phyloP scores from a whole-genome alignment of 192 early-diverging fungal species.

The Podila horticola region DNA sequence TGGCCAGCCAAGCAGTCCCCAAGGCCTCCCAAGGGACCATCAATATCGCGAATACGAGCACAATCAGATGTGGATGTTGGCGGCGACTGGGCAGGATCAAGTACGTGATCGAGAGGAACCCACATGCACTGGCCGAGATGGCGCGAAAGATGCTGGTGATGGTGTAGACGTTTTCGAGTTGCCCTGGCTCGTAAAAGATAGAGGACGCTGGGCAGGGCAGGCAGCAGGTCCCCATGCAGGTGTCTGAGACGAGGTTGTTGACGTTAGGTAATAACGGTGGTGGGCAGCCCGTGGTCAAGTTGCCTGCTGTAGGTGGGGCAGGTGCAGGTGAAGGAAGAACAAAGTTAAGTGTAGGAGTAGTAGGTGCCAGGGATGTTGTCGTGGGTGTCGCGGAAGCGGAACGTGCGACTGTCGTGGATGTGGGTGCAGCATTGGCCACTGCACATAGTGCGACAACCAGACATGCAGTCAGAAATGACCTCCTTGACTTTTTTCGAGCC shows the following conservation, averaged over 20 bases:
- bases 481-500: too few relatives aligned
- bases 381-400: too few relatives aligned
- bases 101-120: constrained; percentile 7
- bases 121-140: constrained; percentile 19
- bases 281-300: constrained; percentile 10
- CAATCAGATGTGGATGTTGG: constrained; percentile 32
- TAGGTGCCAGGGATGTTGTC: too few relatives aligned
- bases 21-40: constrained; percentile 25
- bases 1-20: constrained; percentile 19
- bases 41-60: constrained; percentile 8
- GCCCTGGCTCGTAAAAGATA: constrained; percentile 22
- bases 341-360: background rate
- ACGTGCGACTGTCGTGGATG: too few relatives aligned
- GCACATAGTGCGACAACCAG: too few relatives aligned
- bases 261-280: constrained; percentile 30
- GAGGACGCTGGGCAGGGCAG: constrained; percentile 23
- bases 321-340: constrained; percentile 5
- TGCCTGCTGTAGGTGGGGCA: background rate
- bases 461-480: too few relatives aligned
- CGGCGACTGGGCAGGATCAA: constrained; percentile 20
- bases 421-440: too few relatives aligned
- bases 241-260: background rate
- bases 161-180: constrained; percentile 22
- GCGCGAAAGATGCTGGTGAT: constrained; percentile 16
- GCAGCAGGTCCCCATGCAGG: constrained; percentile 23